These are phyloP conservation scores for Agaricus subrufescens DNA, from an alignment of 768 basidiomycete genomes.

Conservation along the genomic window DNA sequence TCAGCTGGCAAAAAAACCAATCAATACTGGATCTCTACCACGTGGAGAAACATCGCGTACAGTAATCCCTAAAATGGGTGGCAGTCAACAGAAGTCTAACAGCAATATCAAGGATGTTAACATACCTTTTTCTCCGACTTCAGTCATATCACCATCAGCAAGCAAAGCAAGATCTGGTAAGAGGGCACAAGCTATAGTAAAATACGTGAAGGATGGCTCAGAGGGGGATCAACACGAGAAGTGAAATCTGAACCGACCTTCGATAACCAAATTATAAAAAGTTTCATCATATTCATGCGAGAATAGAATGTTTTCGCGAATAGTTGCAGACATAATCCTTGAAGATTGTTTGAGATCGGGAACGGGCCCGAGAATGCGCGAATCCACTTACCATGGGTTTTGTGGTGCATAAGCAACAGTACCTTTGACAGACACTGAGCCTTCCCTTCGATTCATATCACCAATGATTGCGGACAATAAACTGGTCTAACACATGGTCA, in stretches of 20 bases:
- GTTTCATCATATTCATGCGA: slow-evolving; percentile 83
- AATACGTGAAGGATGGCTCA: not conserved
- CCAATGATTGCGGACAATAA: slow-evolving; percentile 79
- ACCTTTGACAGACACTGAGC: slow-evolving; percentile 65
- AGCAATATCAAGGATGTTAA: not conserved
- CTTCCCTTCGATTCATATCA: slow-evolving; percentile 77
- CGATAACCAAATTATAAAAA: slow-evolving; percentile 79
- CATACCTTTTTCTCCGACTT: slow-evolving; percentile 81
- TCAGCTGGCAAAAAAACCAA: slow-evolving; percentile 38
- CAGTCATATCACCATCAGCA: slow-evolving; percentile 77
- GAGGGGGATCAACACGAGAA: not conserved
- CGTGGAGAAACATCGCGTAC: slow-evolving; percentile 27
- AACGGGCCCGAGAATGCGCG: not conserved
- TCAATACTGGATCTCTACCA: not conserved
- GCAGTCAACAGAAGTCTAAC: not conserved
- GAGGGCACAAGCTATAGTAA: slow-evolving; percentile 71
- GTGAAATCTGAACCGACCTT: slow-evolving; percentile 40
- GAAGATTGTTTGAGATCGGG: not conserved
- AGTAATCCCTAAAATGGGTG: slow-evolving; percentile 41
- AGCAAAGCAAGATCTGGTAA: slow-evolving; percentile 75
- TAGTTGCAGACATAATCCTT: slow-evolving; percentile 81
- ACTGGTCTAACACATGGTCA: slow-evolving; percentile 46
- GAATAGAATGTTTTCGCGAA: slow-evolving; percentile 90
- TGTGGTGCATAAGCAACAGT: slow-evolving; percentile 82
- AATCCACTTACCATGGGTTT: slow-evolving; percentile 66